Evolutionary conservation across 805 yeast genomes (phyloP).

Genomic region (Yarrowia sp.): DNA sequence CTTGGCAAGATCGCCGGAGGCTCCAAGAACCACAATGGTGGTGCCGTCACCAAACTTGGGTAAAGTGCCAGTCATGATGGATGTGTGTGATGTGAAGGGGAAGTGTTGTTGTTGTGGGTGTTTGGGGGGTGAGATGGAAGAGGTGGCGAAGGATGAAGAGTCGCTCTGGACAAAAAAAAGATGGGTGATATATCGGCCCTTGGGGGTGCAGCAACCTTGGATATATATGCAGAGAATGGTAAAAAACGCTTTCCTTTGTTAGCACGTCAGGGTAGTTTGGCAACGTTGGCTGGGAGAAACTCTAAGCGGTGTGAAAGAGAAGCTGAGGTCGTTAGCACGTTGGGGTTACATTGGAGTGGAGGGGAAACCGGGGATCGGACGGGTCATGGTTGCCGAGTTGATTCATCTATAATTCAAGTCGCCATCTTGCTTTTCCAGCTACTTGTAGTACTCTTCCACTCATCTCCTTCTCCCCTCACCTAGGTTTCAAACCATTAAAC

Average conservation of each 20-base stretch:
- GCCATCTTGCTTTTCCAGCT: too few species aligned
- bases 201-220: slow-evolving; percentile 39
- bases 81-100: slow-evolving; percentile 11
- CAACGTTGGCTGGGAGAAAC: slow-evolving; percentile 23
- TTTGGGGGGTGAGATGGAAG: background rate
- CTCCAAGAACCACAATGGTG: slow-evolving; percentile 85
- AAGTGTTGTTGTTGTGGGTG: background rate
- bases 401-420: too few species aligned
- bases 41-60: slow-evolving; percentile 66
- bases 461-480: background rate
- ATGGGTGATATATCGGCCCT: slow-evolving; percentile 10
- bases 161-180: background rate
- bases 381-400: too few species aligned
- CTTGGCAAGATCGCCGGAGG: slow-evolving; percentile 93
- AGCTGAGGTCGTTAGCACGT: background rate
- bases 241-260: slow-evolving; percentile 38
- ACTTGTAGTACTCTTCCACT: too few species aligned
- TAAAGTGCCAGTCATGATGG: slow-evolving; percentile 26
- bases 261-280: slow-evolving; percentile 36
- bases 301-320: slow-evolving; percentile 27
- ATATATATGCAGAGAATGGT: slow-evolving; percentile 35
- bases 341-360: slow-evolving; percentile 3
- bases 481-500: slow-evolving; percentile 20
- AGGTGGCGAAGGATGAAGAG: background rate
- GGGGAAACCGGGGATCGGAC: background rate